A percentile compares a stretch with the other conserved stretches of the same genome.
Conservation (phyloP, 148 eudicot species). For the Pharnaceum exiguum region DNA sequence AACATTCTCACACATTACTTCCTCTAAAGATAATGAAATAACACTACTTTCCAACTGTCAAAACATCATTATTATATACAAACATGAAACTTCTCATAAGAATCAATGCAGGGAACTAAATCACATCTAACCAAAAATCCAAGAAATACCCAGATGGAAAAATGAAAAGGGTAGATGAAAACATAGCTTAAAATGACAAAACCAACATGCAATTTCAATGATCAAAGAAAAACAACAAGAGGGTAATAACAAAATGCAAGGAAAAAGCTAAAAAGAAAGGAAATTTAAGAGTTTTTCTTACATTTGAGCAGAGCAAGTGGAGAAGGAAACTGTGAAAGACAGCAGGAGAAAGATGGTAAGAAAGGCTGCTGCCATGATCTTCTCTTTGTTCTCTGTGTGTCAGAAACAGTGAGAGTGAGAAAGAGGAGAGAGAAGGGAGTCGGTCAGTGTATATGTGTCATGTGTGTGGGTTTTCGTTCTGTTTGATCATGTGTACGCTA, state of each 20-base stretch:
- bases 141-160: slow-evolving; percentile 7
- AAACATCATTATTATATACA: no score
- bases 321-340: slow-evolving; percentile 11
- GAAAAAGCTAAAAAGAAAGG: not conserved
- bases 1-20: no score
- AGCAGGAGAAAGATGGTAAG: slow-evolving; percentile 27
- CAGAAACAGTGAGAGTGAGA: no score
- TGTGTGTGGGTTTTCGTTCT: no score
- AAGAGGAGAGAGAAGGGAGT: slow-evolving; percentile 4
- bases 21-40: no score
- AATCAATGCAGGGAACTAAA: not conserved
- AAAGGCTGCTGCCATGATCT: slow-evolving; percentile 37
- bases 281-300: slow-evolving; percentile 26
- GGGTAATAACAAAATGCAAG: not conserved
- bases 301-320: slow-evolving; percentile 32
- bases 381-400: no score
- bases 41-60: no score
- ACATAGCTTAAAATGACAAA: not conserved
- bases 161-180: not conserved
- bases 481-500: no score
- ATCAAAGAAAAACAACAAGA: not conserved
- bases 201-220: not conserved
- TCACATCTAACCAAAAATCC: not conserved
- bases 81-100: not conserved
- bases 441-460: no score